A percentile compares a stretch with the other conserved stretches of the same genome.
Evolutionary conservation across 768 basidiomycete genomes (phyloP).

Genomic region (Tephrocybe sp.): DNA sequence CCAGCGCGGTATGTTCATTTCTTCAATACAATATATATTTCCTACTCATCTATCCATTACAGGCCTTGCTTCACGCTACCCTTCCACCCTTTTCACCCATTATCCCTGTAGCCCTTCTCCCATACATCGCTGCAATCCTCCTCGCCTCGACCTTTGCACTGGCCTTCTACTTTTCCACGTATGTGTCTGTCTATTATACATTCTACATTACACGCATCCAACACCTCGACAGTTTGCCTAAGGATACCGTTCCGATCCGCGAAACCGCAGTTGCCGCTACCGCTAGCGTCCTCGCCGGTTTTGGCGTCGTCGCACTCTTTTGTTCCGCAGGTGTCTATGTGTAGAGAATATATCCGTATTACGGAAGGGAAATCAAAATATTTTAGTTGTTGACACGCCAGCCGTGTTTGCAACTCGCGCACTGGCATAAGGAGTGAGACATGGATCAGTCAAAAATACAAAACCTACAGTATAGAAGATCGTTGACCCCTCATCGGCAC

Average conservation of each 20-base stretch:
- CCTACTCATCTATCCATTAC: not conserved
- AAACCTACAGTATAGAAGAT: slow-evolving; percentile 86
- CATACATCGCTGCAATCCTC: slow-evolving; percentile 71
- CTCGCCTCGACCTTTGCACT: slow-evolving; percentile 77
- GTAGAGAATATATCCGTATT: slow-evolving; percentile 30
- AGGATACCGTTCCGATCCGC: slow-evolving; percentile 55
- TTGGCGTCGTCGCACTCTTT: slow-evolving; percentile 88
- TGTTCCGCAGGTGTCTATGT: slow-evolving; percentile 84
- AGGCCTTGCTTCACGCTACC: slow-evolving; percentile 57
- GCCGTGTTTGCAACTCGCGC: slow-evolving; percentile 70
- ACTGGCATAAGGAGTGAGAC: slow-evolving; percentile 40
- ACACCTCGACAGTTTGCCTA: slow-evolving; percentile 60
- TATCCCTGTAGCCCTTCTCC: slow-evolving; percentile 65
- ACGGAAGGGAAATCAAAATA: slow-evolving; percentile 3
- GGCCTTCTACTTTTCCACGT: slow-evolving; percentile 91
- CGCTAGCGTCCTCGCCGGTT: slow-evolving; percentile 80
- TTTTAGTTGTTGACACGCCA: slow-evolving; percentile 78
- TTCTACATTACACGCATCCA: not conserved
- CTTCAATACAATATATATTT: slow-evolving; percentile 18
- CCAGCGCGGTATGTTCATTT: slow-evolving; percentile 36
- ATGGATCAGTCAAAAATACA: not conserved
- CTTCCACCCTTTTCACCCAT: slow-evolving; percentile 71
- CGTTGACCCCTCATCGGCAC: slow-evolving; percentile 93
- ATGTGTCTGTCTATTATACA: slow-evolving; percentile 24
- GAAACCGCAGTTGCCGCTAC: slow-evolving; percentile 69